Evolutionary conservation across 2,329 filamentous ascomycete species (phyloP).

Genomic region (Helotiales sp.): DNA sequence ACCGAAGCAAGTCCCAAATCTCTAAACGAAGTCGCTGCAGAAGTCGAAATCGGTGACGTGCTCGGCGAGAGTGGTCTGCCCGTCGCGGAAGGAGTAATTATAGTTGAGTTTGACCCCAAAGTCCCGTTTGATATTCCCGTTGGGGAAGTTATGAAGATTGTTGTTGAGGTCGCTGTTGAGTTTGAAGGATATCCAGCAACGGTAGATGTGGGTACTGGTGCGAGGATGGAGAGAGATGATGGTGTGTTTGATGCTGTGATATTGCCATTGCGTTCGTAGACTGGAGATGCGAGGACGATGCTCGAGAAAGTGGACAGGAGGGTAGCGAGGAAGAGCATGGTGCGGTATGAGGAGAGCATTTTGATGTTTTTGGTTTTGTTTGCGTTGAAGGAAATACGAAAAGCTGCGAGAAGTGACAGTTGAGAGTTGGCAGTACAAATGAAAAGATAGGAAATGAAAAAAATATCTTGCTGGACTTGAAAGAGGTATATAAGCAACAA

Average conservation of each 20-base stretch:
- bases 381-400: background rate
- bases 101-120: background rate
- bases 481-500: background rate
- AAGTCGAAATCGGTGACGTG: background rate
- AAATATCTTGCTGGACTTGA: background rate
- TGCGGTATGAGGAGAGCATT: constrained; percentile 8
- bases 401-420: background rate
- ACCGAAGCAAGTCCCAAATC: background rate
- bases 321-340: background rate
- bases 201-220: background rate
- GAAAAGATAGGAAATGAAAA: background rate
- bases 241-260: background rate
- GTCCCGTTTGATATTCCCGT: constrained; percentile 4
- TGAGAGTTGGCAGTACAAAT: background rate
- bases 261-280: background rate
- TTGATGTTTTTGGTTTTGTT: constrained; percentile 42
- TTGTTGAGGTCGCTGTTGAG: background rate
- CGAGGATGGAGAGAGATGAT: background rate
- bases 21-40: background rate
- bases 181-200: background rate
- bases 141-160: background rate
- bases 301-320: background rate
- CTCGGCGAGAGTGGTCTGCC: background rate
- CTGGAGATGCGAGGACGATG: background rate
- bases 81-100: background rate